These are phyloP conservation scores for Kurtzmaniella fragi DNA, from an alignment of 805 yeast genomes.

Conservation along the genomic window DNA sequence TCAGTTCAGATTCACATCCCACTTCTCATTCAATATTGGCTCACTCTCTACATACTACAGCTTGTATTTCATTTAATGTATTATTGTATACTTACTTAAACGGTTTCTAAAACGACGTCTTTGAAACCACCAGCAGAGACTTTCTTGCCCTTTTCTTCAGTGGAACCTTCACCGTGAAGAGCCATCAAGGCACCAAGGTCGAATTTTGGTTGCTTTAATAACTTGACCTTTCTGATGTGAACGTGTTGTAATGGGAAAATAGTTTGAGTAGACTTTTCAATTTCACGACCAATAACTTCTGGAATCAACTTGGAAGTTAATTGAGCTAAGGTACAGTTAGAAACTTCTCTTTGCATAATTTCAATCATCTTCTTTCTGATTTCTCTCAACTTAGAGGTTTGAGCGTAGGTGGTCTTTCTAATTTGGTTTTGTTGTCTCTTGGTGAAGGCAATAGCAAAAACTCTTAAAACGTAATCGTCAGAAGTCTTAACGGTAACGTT, in stretches of 20 bases:
- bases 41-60: not conserved
- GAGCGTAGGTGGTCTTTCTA: conserved; percentile 97
- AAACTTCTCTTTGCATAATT: conserved; percentile 94
- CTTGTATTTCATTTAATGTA: not conserved
- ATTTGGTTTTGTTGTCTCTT: conserved; percentile 95
- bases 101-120: conserved; percentile 97
- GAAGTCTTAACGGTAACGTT: conserved; percentile 97
- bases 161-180: conserved; percentile 91
- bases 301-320: conserved; percentile 96
- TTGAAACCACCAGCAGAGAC: conserved; percentile 93
- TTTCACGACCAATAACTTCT: conserved; percentile 98
- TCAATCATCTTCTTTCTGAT: conserved; percentile 96
- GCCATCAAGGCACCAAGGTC: conserved; percentile 95
- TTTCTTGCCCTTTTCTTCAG: conserved; percentile 96
- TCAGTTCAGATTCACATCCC: no score
- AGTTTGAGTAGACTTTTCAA: conserved; percentile 90
- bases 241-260: conserved; percentile 98
- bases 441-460: conserved; percentile 97
- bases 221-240: conserved; percentile 97
- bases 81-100: conserved; percentile 40
- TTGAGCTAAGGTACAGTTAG: conserved; percentile 92
- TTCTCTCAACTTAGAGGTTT: conserved; percentile 94
- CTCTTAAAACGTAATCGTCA: conserved; percentile 95
- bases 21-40: not conserved
- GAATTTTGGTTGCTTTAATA: conserved; percentile 97